Conservation (phyloP, 1,139 yeast species). For the Nakaseomyces delphensis region DNA sequence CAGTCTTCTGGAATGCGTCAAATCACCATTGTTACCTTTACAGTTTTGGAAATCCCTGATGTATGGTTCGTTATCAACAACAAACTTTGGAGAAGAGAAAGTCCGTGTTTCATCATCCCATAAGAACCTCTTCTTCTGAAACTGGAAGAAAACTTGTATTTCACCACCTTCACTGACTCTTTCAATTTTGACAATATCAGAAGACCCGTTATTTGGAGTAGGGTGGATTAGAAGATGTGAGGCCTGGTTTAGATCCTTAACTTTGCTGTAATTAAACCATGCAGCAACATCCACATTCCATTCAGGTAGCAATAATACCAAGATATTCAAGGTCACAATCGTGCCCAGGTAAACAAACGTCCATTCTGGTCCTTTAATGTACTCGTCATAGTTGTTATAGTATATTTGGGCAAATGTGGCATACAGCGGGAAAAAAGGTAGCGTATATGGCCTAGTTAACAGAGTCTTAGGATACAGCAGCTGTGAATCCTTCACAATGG, state of each 20-base stretch:
- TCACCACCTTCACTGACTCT: conserved; percentile 54
- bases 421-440: conserved; percentile 76
- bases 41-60: conserved; percentile 51
- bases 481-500: conserved; percentile 36
- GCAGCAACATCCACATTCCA: conserved; percentile 78
- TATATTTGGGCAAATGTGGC: conserved; percentile 68
- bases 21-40: conserved; percentile 55
- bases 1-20: conserved; percentile 46
- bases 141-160: conserved; percentile 65
- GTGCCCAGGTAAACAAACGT: conserved; percentile 80
- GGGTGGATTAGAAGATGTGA: conserved; percentile 68
- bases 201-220: conserved; percentile 75
- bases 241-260: conserved; percentile 52
- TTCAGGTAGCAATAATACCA: conserved; percentile 86
- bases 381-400: conserved; percentile 60
- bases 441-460: conserved; percentile 63
- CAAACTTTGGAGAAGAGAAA: conserved; percentile 77
- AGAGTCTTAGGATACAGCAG: conserved; percentile 63
- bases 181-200: conserved; percentile 62
- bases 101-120: conserved; percentile 45
- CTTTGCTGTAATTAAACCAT: conserved; percentile 55
- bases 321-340: conserved; percentile 59
- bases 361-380: conserved; percentile 70
- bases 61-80: conserved; percentile 55
- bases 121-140: conserved; percentile 88